Evolutionary conservation across 2,329 filamentous ascomycete species (phyloP).

Genomic region (Epichloe typhina): DNA sequence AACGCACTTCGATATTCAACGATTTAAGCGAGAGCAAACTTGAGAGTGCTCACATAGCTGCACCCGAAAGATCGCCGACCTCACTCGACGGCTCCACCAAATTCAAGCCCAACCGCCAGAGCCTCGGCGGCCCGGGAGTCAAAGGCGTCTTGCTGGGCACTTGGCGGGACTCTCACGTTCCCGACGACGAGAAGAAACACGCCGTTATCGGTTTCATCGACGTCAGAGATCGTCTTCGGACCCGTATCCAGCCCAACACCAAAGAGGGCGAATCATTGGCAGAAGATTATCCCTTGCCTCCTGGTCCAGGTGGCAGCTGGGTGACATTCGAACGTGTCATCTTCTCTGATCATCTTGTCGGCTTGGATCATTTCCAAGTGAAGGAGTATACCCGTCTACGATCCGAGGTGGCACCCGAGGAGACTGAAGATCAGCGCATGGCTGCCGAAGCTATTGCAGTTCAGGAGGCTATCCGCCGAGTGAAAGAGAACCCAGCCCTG

Average conservation of each 20-base stretch:
- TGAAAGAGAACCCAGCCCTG: conserved; percentile 27
- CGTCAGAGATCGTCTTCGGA: conserved; percentile 44
- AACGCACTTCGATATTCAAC: conserved; percentile 36
- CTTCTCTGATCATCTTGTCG: conserved; percentile 43
- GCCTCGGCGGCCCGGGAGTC: conserved; percentile 15
- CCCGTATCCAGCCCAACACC: conserved; percentile 39
- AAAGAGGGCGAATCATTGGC: conserved; percentile 34
- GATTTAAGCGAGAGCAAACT: conserved; percentile 36
- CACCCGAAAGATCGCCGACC: conserved; percentile 16
- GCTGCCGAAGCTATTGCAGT: conserved; percentile 30
- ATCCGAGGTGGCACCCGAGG: conserved; percentile 20
- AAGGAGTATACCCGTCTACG: conserved; percentile 51
- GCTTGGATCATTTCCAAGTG: conserved; percentile 41
- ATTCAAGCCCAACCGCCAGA: conserved; percentile 16
- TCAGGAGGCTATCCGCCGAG: conserved; percentile 31
- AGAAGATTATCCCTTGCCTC: conserved; percentile 34
- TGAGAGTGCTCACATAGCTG: conserved; percentile 19
- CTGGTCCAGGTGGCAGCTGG: conserved; percentile 49
- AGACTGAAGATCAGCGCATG: conserved; percentile 24
- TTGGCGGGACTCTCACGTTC: conserved; percentile 45
- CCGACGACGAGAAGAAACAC: conserved; percentile 37
- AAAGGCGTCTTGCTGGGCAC: conserved; percentile 42
- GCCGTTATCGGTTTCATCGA: conserved; percentile 51
- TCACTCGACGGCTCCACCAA: conserved; percentile 11
- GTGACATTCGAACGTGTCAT: conserved; percentile 49